phyloP scores from a whole-genome alignment of 805 yeast species.

The Yarrowia keelungensis region DNA sequence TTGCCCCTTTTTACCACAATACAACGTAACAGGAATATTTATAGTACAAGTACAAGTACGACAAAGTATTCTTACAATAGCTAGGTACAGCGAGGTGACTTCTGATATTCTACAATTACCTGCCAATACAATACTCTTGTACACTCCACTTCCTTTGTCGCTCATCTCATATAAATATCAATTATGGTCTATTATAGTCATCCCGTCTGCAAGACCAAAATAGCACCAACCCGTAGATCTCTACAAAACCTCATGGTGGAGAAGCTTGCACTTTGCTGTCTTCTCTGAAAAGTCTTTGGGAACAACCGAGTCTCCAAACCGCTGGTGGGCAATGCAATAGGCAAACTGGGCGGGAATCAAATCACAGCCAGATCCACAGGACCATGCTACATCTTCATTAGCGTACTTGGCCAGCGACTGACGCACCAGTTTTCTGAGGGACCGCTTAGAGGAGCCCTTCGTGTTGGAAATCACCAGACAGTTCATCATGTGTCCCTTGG shows the following conservation, averaged over 20 bases:
- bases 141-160: too few species aligned
- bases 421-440: constrained; percentile 1
- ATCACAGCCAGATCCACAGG: background rate
- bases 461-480: constrained; percentile 6
- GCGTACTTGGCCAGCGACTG: constrained; percentile 5
- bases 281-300: constrained; percentile 7
- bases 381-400: constrained; percentile 15
- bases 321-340: constrained; percentile 2
- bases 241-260: constrained; percentile 3
- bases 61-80: too few species aligned
- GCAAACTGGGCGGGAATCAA: constrained; percentile 12
- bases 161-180: background rate
- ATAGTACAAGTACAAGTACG: too few species aligned
- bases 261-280: constrained; percentile 7
- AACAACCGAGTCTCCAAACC: background rate
- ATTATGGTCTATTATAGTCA: background rate
- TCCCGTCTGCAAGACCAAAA: background rate
- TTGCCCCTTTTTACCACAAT: too few species aligned
- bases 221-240: background rate
- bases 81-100: too few species aligned
- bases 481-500: constrained; percentile 11
- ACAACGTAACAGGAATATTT: too few species aligned
- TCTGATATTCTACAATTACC: too few species aligned
- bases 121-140: too few species aligned
- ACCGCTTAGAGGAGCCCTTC: background rate